Evolutionary conservation across 2,329 filamentous ascomycete genomes (phyloP).

Genomic region (Epichloe aotearoae): DNA sequence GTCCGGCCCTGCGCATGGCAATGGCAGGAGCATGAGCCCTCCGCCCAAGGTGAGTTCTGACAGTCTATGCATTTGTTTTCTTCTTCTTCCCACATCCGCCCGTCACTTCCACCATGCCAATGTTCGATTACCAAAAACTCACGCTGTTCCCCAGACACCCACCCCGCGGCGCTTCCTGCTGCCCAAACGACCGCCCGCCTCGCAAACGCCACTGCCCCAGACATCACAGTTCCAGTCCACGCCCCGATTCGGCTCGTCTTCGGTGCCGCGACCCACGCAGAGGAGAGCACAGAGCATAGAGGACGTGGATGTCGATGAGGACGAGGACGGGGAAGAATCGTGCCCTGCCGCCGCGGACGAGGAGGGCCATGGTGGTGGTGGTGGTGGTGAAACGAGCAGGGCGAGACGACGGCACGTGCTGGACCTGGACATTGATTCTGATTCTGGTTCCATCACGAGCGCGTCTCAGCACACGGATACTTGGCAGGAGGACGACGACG

Average conservation of each 20-base stretch:
- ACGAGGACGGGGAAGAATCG: slow-evolving; percentile 10
- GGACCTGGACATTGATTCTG: background rate
- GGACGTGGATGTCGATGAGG: slow-evolving; percentile 21
- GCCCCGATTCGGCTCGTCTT: slow-evolving; percentile 24
- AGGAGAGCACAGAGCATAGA: slow-evolving; percentile 17
- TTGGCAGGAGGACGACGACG: background rate
- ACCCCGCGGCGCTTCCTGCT: slow-evolving; percentile 26
- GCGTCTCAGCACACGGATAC: background rate
- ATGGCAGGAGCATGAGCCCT: slow-evolving; percentile 1
- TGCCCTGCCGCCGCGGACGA: background rate
- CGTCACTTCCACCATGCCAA: background rate
- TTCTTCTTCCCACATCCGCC: background rate
- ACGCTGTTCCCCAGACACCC: slow-evolving; percentile 18
- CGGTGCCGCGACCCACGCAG: slow-evolving; percentile 17
- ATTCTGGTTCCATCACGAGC: background rate
- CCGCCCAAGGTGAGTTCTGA: slow-evolving; percentile 1
- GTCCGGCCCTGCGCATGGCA: background rate
- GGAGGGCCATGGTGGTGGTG: background rate
- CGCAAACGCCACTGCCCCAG: slow-evolving; percentile 17
- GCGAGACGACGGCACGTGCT: background rate
- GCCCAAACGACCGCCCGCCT: slow-evolving; percentile 19
- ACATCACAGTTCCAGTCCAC: slow-evolving; percentile 24
- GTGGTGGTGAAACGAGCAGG: background rate
- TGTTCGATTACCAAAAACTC: no score
- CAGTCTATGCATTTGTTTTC: background rate